phyloP scores from a whole-genome alignment of 108 stramenopile species.

The Skeletonema costatum region DNA sequence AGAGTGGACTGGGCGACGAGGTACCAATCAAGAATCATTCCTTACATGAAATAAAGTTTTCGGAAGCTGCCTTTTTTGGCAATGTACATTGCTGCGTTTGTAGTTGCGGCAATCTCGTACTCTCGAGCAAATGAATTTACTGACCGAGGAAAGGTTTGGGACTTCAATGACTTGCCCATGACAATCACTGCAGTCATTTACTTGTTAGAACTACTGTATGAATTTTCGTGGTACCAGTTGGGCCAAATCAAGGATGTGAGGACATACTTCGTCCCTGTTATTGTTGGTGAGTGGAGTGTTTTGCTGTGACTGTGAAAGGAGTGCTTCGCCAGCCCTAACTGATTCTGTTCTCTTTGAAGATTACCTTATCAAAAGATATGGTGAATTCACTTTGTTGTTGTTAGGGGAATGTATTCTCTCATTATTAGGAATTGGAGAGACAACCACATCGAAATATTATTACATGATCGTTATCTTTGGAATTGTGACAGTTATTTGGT shows the following conservation, averaged over 20 bases:
- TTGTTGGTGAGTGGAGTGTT: not conserved
- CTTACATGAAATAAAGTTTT: not conserved
- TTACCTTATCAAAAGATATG: conserved; percentile 66
- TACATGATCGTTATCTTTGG: conserved; percentile 51
- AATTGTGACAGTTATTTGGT: conserved; percentile 42
- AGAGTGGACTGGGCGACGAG: not conserved
- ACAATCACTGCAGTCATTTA: not conserved
- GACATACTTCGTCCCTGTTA: not conserved
- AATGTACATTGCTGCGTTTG: not conserved
- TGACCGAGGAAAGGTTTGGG: not conserved
- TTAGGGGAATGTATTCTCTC: conserved; percentile 64
- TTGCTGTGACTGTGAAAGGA: too few relatives aligned
- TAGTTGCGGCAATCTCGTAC: not conserved
- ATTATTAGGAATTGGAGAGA: conserved; percentile 51
- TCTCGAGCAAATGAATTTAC: not conserved
- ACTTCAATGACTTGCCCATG: not conserved
- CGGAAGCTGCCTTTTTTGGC: not conserved
- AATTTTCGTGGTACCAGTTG: not conserved
- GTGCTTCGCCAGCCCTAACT: too few relatives aligned
- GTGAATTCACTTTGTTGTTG: conserved; percentile 75
- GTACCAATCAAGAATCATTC: not conserved
- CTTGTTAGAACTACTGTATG: not conserved
- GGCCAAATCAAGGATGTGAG: not conserved
- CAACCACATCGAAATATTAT: conserved; percentile 19
- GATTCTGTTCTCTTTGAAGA: not conserved